Evolutionary conservation across 1,284 basidiomycete genomes (phyloP).

Genomic region (Trichosporon sp.): DNA sequence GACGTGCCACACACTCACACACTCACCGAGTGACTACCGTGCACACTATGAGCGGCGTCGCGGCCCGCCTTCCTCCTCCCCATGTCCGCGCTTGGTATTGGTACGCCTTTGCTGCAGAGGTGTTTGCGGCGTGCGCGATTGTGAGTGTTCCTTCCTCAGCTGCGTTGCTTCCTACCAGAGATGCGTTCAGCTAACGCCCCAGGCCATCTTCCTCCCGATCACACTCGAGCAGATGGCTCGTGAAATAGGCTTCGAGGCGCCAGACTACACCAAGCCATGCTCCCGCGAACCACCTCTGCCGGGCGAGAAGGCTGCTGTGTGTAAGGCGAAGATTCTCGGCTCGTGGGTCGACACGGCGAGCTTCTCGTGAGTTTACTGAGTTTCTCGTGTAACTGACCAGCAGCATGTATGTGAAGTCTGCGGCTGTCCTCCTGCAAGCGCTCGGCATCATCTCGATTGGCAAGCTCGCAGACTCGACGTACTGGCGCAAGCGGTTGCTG

Average conservation of each 20-base stretch:
- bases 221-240: constrained; percentile 46
- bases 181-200: neutral
- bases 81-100: constrained; percentile 43
- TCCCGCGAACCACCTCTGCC: constrained; percentile 7
- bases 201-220: constrained; percentile 47
- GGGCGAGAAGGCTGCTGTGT: constrained; percentile 20
- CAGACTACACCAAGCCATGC: constrained; percentile 32
- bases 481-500: constrained; percentile 69
- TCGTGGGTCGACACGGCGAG: constrained; percentile 78
- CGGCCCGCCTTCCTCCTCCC: constrained; percentile 5
- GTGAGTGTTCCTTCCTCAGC: too few relatives aligned
- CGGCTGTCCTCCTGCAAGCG: constrained; percentile 78
- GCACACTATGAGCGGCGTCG: constrained; percentile 3
- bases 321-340: constrained; percentile 49
- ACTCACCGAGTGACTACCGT: neutral
- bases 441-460: constrained; percentile 85
- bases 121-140: constrained; percentile 41
- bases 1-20: neutral
- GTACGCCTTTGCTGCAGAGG: constrained; percentile 45
- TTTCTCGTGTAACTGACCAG: neutral
- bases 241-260: constrained; percentile 38
- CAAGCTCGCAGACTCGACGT: constrained; percentile 74
- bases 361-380: constrained; percentile 61
- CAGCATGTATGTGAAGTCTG: constrained; percentile 78
- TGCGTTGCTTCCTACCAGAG: neutral